Percentiles rank a stretch among this genome's conserved stretches.
phyloP scores from a whole-genome alignment of 169 alveolate genomes.

The Plasmodium chabaudi region DNA sequence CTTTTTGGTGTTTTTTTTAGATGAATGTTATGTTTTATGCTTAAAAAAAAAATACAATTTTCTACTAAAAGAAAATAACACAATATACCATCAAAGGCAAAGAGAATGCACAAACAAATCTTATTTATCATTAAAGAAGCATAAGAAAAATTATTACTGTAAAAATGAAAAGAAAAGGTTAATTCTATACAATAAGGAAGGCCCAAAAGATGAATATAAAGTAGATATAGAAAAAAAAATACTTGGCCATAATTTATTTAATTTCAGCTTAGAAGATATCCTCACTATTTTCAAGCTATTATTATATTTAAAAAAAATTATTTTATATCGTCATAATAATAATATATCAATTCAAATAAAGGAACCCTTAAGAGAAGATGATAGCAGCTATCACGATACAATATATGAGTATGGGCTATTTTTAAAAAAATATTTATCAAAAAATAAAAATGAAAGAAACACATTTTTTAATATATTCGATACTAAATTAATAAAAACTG shows the following conservation, averaged over 20 bases:
- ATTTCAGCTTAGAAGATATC: slow-evolving; percentile 25
- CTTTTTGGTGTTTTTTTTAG: slow-evolving; percentile 47
- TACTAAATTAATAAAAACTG: neutral
- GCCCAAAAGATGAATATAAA: slow-evolving; percentile 13
- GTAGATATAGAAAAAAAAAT: slow-evolving; percentile 51
- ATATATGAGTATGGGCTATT: slow-evolving; percentile 20
- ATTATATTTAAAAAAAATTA: slow-evolving; percentile 22
- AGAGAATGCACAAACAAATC: neutral
- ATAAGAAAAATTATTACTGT: neutral
- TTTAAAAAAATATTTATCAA: slow-evolving; percentile 31
- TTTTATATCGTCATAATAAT: slow-evolving; percentile 29
- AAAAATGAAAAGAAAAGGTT: neutral
- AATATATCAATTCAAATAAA: slow-evolving; percentile 34
- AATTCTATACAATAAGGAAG: neutral
- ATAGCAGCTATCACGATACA: slow-evolving; percentile 8
- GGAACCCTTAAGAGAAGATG: neutral
- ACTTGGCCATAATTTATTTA: slow-evolving; percentile 31
- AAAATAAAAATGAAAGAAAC: slow-evolving; percentile 15
- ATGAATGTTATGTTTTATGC: slow-evolving; percentile 25
- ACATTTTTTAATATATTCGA: neutral
- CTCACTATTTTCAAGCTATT: slow-evolving; percentile 45
- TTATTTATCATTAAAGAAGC: neutral
- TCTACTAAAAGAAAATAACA: slow-evolving; percentile 4
- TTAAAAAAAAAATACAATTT: slow-evolving; percentile 22
- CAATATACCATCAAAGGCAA: neutral